Evolutionary conservation across 2,329 filamentous ascomycete species (phyloP), one percentile per base, ranked within the genome.

Genomic region (Fusarium clavum): DNA sequence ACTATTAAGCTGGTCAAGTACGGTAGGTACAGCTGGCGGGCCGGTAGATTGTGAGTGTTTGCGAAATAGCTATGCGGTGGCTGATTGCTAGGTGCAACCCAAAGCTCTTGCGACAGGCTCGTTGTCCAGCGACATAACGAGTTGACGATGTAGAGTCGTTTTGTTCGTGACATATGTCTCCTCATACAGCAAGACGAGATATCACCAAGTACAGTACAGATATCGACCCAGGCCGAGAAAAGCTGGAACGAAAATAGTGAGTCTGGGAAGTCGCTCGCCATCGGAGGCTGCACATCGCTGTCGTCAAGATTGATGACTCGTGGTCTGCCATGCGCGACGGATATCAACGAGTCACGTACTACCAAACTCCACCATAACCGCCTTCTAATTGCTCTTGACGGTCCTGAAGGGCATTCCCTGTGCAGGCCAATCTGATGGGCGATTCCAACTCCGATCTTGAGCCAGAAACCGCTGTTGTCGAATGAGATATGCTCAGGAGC

Each of bases 381-480:
- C 12, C 54, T 11, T 24, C 54, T 44, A 8, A 57, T 48, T 9
- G 30, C 54, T 9, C 32, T 48, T 4, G 32, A 40, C 8, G 54
- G 30, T 24, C 54, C 54, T 13, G n/a, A n/a, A 16, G 43, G 25
- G 3, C 44, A 22, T 2, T 57, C 54, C 12, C 13, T 51, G 24
- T 57, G 44, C 5, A 57, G 44, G 5, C 54, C 44, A 40, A 57
- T 48, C 20, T 57, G 54, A 24, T 57, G 44, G 4, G 54, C 54
- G 14, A 57, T 48, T 14, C 54, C 54, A 18, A 57, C 54, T 1
- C 43, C 54, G 7, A 57, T 57, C 14, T 49, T 47, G 5, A 57
- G 44, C 54, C 54, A 57, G 44, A 57, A 57, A 29, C 54, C 54
- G 3, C 54, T 57, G 1, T 57, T 57, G 25, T 49, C 54, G 24